Evolutionary conservation across 345 rosid species (phyloP), one percentile per base, ranked within the genome.

Genomic region (Odontarrhena argentea): DNA sequence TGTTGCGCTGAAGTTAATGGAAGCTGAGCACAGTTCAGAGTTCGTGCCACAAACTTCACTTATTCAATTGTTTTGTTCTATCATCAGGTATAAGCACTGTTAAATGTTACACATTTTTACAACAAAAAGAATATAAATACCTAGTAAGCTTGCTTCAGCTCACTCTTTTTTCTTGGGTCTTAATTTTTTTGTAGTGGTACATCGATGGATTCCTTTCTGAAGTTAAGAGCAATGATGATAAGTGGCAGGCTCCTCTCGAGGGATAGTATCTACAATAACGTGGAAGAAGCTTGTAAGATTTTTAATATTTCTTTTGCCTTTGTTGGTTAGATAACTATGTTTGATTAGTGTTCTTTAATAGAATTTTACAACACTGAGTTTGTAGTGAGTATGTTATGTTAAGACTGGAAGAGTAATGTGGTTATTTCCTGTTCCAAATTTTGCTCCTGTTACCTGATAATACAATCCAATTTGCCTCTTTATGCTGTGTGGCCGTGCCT

Each of bases 201-300:
- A 48, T 81, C 87, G 10, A 35, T 15, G 55, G 97, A 81, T 43
- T 56, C 79, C 40, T 74, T 84, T 57, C 63, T 86, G 78, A 82
- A 88, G 78, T 79, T 90, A 43, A 86, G 97, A 79, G 98, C 94
- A 68, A 79, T 88, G 79, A 80, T 82, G 85, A 85, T 88, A 58
- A 81, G 79, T 75, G 97, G 94, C 70, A 84, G 96, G 76, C 86
- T 93, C 58, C 86, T 93, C 55, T 81, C 86, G 12, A 85, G 71
- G 73, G 96, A 85, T 22, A 80, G 70, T 52, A 67, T 82, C 37
- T 79, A 78, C 35, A 35, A 38, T 41, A 73, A 72, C 62, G 60
- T 82, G 69, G 92, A 90, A 3, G 87, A 88, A 78, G 69, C 82
- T 69, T 55, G 97, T 93, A 82, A 82, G 90, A 43, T 53, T 52